These are phyloP conservation scores for Globomyces pollinis-pini DNA, from an alignment of 192 early-diverging fungal genomes.

Conservation along the genomic window DNA sequence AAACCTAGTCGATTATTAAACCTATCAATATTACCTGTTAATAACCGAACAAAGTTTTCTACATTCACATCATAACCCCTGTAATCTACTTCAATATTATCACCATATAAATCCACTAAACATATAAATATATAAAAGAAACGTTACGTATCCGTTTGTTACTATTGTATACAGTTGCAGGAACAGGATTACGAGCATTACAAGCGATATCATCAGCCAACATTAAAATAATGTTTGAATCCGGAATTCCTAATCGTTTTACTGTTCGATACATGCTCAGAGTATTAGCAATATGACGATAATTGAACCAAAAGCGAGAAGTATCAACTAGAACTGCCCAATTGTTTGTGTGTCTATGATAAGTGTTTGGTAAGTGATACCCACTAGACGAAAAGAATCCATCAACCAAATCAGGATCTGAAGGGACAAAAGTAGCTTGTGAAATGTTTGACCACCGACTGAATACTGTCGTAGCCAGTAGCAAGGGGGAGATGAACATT, in stretches of 20 bases:
- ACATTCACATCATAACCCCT: slow-evolving; percentile 98
- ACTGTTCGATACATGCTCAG: slow-evolving; percentile 98
- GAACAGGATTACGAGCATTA: slow-evolving; percentile 87
- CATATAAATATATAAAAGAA: not conserved
- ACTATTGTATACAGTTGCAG: slow-evolving; percentile 91
- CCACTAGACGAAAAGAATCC: slow-evolving; percentile 41
- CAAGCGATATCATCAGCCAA: slow-evolving; percentile 98
- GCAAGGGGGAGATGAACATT: too few relatives aligned
- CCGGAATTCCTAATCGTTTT: slow-evolving; percentile 95
- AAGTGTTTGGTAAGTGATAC: too few relatives aligned
- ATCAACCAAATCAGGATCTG: too few relatives aligned
- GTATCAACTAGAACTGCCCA: slow-evolving; percentile 99
- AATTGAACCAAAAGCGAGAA: slow-evolving; percentile 99
- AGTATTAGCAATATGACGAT: slow-evolving; percentile 96
- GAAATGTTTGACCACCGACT: too few relatives aligned
- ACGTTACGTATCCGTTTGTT: slow-evolving; percentile 50
- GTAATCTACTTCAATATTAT: slow-evolving; percentile 98
- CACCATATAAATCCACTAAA: slow-evolving; percentile 92
- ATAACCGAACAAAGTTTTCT: slow-evolving; percentile 92
- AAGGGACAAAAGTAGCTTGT: too few relatives aligned
- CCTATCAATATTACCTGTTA: slow-evolving; percentile 46
- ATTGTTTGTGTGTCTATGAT: slow-evolving; percentile 96
- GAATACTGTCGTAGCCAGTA: too few relatives aligned
- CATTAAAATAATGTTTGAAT: slow-evolving; percentile 99
- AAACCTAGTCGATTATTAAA: too few relatives aligned